Conservation (phyloP, 2,329 filamentous ascomycete species). For the Grosmannia clavigera region DNA sequence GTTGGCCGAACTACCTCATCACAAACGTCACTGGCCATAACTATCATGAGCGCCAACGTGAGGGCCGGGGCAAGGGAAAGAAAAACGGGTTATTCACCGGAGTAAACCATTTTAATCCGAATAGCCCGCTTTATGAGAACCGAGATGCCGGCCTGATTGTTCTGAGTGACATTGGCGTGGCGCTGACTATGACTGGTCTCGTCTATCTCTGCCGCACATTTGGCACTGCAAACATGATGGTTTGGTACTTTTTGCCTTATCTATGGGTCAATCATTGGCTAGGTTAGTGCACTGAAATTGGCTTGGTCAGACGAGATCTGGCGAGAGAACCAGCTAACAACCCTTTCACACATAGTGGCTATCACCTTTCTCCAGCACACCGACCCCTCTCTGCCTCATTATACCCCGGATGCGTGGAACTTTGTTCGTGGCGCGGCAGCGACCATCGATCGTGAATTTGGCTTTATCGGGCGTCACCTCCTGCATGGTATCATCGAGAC, state of each 20-base stretch:
- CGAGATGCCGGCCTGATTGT: slow-evolving; percentile 81
- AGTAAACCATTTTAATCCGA: slow-evolving; percentile 91
- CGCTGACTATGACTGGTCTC: slow-evolving; percentile 48
- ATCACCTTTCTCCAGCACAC: slow-evolving; percentile 97
- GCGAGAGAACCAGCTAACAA: neutral
- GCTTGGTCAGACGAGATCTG: neutral
- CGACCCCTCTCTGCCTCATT: slow-evolving; percentile 85
- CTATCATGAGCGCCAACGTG: slow-evolving; percentile 77
- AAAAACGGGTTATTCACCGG: slow-evolving; percentile 64
- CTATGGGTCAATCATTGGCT: slow-evolving; percentile 99
- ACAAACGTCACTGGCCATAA: slow-evolving; percentile 95
- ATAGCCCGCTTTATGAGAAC: slow-evolving; percentile 80
- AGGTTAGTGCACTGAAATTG: slow-evolving; percentile 45
- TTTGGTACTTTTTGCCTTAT: slow-evolving; percentile 95
- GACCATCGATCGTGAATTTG: slow-evolving; percentile 93
- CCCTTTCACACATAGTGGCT: slow-evolving; percentile 48
- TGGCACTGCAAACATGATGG: slow-evolving; percentile 73
- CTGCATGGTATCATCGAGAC: slow-evolving; percentile 95
- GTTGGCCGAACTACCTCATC: slow-evolving; percentile 86
- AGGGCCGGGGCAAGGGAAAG: slow-evolving; percentile 92
- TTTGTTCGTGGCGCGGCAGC: slow-evolving; percentile 86
- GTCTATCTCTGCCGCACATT: slow-evolving; percentile 61
- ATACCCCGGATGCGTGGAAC: slow-evolving; percentile 74
- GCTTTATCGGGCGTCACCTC: slow-evolving; percentile 79
- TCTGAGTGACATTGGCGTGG: slow-evolving; percentile 73